Percentiles rank a stretch among this genome's conserved stretches.
Evolutionary conservation across 208 protist genomes (phyloP).

Genomic region (Phytomonas francai): DNA sequence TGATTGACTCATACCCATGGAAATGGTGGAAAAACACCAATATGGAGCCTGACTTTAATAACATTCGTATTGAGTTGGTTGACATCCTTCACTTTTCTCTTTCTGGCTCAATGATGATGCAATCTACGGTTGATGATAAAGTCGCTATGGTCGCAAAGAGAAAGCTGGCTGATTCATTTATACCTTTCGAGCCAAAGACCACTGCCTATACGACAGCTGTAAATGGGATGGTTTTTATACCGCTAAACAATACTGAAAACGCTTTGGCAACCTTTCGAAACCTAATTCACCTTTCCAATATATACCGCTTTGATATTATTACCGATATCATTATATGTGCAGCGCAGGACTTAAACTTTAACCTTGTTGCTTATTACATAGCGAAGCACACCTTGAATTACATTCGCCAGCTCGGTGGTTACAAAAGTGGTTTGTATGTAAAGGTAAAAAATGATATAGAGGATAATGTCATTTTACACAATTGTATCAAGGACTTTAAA

Average conservation of each 20-base stretch:
- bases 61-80: constrained; percentile 86
- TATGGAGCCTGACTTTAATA: constrained; percentile 59
- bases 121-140: constrained; percentile 14
- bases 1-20: constrained; percentile 90
- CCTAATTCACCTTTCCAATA: constrained; percentile 76
- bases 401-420: constrained; percentile 81
- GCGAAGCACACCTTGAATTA: constrained; percentile 89
- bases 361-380: constrained; percentile 88
- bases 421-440: constrained; percentile 85
- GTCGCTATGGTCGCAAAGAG: constrained; percentile 19
- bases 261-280: constrained; percentile 80
- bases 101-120: constrained; percentile 74
- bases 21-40: constrained; percentile 92
- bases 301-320: constrained; percentile 76
- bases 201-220: constrained; percentile 18
- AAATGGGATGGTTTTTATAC: constrained; percentile 51
- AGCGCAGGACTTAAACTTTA: constrained; percentile 78
- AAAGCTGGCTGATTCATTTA: constrained; percentile 24
- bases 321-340: constrained; percentile 62
- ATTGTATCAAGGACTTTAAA: constrained; percentile 65
- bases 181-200: constrained; percentile 13
- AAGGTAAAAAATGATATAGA: constrained; percentile 85
- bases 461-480: constrained; percentile 85
- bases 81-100: constrained; percentile 90
- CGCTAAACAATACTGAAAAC: constrained; percentile 58